Percentiles rank a stretch among this genome's conserved stretches.
Conservation (phyloP, 345 rosid genomes). For the Eutrema heterophyllum region DNA sequence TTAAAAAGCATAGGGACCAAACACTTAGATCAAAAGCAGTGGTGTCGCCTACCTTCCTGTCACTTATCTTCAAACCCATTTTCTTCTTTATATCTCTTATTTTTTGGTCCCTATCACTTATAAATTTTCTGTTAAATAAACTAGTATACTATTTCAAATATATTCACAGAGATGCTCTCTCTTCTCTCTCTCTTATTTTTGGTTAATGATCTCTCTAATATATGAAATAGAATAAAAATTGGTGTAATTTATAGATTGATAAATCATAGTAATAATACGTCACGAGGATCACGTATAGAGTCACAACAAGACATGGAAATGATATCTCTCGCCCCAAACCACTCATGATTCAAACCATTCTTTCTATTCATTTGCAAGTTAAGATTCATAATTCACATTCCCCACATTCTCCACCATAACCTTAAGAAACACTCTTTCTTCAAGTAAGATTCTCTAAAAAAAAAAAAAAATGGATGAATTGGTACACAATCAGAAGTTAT, state of each 20-base stretch:
- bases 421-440: slow-evolving; percentile 19
- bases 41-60: slow-evolving; percentile 34
- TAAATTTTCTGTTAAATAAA: slow-evolving; percentile 1
- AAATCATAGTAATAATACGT: background rate
- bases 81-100: slow-evolving; percentile 19
- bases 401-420: slow-evolving; percentile 6
- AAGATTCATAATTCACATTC: slow-evolving; percentile 23
- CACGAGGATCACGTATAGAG: slow-evolving; percentile 8
- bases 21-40: slow-evolving; percentile 27
- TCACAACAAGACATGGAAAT: slow-evolving; percentile 23
- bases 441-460: background rate
- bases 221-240: background rate
- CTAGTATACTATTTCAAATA: background rate
- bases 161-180: background rate
- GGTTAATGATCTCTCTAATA: background rate
- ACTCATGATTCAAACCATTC: slow-evolving; percentile 15
- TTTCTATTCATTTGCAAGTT: slow-evolving; percentile 27
- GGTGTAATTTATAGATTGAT: background rate
- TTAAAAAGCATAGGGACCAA: slow-evolving; percentile 13
- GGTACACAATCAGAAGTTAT: background rate
- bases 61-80: slow-evolving; percentile 34
- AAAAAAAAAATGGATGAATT: background rate
- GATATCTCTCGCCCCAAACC: slow-evolving; percentile 11
- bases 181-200: background rate
- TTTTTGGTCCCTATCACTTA: slow-evolving; percentile 12